Evolutionary conservation across 306 rosid species (phyloP).

Genomic region (Oemleria cerasiformis): DNA sequence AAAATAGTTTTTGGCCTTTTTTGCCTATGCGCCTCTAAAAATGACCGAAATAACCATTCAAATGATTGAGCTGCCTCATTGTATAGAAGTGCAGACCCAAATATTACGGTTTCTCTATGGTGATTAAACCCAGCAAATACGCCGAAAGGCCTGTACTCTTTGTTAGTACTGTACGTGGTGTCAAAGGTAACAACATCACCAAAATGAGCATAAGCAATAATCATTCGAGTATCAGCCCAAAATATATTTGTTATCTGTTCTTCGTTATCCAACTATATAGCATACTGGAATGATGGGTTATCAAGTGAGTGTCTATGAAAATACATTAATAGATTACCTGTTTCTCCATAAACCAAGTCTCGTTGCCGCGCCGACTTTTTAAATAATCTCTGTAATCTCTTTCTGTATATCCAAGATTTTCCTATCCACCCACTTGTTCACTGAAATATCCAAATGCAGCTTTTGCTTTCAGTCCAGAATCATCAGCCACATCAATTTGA

Average conservation of each 20-base stretch:
- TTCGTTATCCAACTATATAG: not conserved
- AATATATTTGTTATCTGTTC: not conserved
- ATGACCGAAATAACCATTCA: not conserved
- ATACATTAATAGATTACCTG: not conserved
- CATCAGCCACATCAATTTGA: not conserved
- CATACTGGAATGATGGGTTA: not conserved
- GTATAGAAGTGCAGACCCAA: not conserved
- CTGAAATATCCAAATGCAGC: not conserved
- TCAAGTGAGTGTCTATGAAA: not conserved
- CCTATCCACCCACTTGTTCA: not conserved
- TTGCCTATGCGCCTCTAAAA: not conserved
- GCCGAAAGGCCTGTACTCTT: not conserved
- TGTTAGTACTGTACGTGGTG: not conserved
- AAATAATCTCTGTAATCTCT: not conserved
- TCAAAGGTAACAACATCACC: not conserved
- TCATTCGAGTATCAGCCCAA: constrained; percentile 3
- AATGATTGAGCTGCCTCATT: not conserved
- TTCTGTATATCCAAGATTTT: not conserved
- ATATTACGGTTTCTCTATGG: not conserved
- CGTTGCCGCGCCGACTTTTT: not conserved
- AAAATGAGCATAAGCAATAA: constrained; percentile 6
- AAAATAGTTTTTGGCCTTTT: not conserved
- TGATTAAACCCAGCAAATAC: constrained; percentile 8
- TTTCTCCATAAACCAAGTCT: not conserved
- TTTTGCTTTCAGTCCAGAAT: not conserved